These are phyloP conservation scores for Dioszegia crocea DNA, from an alignment of 768 basidiomycete species.

Conservation along the genomic window DNA sequence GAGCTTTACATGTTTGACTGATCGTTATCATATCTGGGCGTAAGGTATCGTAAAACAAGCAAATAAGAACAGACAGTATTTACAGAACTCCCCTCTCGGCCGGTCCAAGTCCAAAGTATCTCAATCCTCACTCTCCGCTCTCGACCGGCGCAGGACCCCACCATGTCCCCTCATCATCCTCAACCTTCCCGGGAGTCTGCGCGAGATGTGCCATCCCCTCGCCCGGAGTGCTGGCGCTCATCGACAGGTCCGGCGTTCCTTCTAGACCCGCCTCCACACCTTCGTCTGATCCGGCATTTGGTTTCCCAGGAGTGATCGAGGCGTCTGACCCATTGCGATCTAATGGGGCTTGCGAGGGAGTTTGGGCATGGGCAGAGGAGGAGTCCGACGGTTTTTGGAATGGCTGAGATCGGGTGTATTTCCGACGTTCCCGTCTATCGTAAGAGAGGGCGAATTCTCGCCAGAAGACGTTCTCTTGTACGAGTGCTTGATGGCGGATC, in stretches of 20 bases:
- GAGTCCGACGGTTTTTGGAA: not conserved
- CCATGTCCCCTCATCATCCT: not conserved
- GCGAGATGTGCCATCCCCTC: not conserved
- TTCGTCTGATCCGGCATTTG: too few relatives aligned
- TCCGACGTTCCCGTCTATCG: conserved; percentile 18
- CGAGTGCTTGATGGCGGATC: conserved; percentile 24
- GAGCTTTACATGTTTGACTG: too few relatives aligned
- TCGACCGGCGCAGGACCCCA: not conserved
- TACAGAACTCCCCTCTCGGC: not conserved
- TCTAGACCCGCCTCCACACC: not conserved
- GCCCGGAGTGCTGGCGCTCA: not conserved
- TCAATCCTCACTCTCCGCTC: not conserved
- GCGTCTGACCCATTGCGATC: too few relatives aligned
- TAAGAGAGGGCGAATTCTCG: conserved; percentile 28
- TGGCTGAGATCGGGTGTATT: conserved; percentile 17
- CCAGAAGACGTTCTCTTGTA: conserved; percentile 32
- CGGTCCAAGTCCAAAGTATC: too few relatives aligned
- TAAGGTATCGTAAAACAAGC: not conserved
- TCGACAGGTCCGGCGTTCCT: conserved; percentile 2
- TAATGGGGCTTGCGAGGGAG: not conserved
- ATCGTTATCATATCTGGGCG: too few relatives aligned
- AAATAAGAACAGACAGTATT: not conserved
- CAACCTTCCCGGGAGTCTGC: not conserved
- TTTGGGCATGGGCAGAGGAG: not conserved
- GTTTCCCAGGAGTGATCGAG: too few relatives aligned